Evolutionary conservation across 768 basidiomycete species (phyloP).

Genomic region (Pholiota conissans): DNA sequence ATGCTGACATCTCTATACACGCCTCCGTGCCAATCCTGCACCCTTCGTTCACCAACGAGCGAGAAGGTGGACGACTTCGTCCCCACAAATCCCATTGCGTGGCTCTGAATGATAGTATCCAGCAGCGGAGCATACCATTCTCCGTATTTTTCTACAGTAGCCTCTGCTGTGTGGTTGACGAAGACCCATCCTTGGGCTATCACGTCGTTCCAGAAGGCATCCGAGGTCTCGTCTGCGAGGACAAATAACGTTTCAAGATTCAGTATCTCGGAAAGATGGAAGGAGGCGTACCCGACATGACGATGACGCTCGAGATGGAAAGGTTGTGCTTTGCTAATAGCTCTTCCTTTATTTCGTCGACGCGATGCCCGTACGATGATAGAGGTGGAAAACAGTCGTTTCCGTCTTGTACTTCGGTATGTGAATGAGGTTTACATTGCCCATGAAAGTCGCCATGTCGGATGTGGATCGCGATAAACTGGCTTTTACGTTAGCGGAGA

Average conservation of each 20-base stretch:
- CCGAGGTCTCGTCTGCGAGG: slow-evolving; percentile 37
- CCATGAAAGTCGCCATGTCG: slow-evolving; percentile 42
- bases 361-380: slow-evolving; percentile 30
- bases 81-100: slow-evolving; percentile 55
- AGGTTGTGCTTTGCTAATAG: slow-evolving; percentile 28
- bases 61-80: slow-evolving; percentile 57
- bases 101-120: slow-evolving; percentile 54
- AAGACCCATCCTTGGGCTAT: slow-evolving; percentile 37
- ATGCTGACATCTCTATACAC: not conserved
- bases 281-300: slow-evolving; percentile 34
- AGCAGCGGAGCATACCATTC: slow-evolving; percentile 50
- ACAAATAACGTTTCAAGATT: not conserved
- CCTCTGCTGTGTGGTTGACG: slow-evolving; percentile 34
- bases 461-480: slow-evolving; percentile 45
- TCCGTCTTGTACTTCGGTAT: slow-evolving; percentile 18
- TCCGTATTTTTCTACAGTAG: slow-evolving; percentile 32
- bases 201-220: slow-evolving; percentile 37
- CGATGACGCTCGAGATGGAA: slow-evolving; percentile 32
- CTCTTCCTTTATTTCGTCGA: slow-evolving; percentile 35
- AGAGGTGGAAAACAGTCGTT: slow-evolving; percentile 39
- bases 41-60: slow-evolving; percentile 47
- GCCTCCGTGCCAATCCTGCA: slow-evolving; percentile 56
- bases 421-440: slow-evolving; percentile 14
- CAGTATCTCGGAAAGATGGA: too few relatives aligned
- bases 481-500: not conserved